Conservation (phyloP, 768 basidiomycete species). For the Lepiota subincarnata region DNA sequence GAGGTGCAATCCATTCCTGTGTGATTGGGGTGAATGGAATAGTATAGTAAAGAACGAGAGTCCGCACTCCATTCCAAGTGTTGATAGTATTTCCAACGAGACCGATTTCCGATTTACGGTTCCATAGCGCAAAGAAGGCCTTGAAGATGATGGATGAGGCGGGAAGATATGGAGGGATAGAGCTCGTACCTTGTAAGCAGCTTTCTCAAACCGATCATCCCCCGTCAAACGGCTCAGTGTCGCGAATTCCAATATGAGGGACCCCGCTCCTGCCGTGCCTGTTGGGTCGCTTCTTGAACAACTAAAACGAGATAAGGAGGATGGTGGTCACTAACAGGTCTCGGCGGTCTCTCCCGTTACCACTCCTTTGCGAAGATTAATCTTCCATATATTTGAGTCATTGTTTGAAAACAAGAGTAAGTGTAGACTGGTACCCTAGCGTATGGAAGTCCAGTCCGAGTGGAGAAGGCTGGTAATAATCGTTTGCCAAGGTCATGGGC, state of each 20-base stretch:
- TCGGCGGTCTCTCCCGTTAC: constrained; percentile 71
- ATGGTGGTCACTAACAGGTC: constrained; percentile 60
- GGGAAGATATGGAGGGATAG: not conserved
- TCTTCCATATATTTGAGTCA: constrained; percentile 34
- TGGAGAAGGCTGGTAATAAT: constrained; percentile 86
- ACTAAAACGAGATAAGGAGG: not conserved
- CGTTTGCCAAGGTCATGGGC: constrained; percentile 86
- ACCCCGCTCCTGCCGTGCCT: constrained; percentile 93
- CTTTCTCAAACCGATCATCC: constrained; percentile 86
- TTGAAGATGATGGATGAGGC: constrained; percentile 14
- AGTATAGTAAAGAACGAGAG: constrained; percentile 12
- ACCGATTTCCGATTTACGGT: constrained; percentile 77
- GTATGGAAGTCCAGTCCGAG: constrained; percentile 88
- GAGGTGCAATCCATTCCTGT: constrained; percentile 74
- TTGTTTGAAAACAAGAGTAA: constrained; percentile 6
- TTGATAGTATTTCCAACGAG: constrained; percentile 90
- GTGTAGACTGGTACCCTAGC: constrained; percentile 59
- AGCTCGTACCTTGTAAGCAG: constrained; percentile 55
- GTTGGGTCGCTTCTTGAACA: constrained; percentile 9
- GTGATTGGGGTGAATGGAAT: not conserved
- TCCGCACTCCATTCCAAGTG: constrained; percentile 68
- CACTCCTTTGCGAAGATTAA: constrained; percentile 82
- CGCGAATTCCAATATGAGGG: constrained; percentile 92
- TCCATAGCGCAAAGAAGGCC: constrained; percentile 94
- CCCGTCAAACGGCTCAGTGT: constrained; percentile 88